Evolutionary conservation across 1,284 basidiomycete species (phyloP), one percentile per base, ranked within the genome.

Genomic region (Melampsora americana): DNA sequence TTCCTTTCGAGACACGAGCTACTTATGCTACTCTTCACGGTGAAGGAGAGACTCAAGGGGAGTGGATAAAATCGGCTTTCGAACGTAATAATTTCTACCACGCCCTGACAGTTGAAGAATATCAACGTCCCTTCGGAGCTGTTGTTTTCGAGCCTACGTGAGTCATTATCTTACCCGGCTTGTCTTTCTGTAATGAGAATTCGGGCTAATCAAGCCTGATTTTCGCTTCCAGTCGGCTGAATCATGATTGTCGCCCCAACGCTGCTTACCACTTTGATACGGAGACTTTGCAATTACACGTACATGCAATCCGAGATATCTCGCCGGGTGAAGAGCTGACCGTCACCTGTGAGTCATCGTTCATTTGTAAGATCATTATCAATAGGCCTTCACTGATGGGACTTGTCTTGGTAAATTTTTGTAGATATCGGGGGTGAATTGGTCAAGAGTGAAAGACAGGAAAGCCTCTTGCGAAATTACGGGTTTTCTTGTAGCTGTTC

Each of bases 211-310:
- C 26, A 56, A 56, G 4, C 20, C n/a, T 3, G 4, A n/a, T 56
- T n/a, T 11, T 6, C 12, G 28, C 23, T 14, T 62, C 14, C n/a
- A 71, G 69, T 71, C 69, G 60, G 50, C 64, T 71, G 69, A 71
- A 71, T 64, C 69, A 71, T 32, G 70, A 73, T 44, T 73, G 70
- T 32, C 70, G 70, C 23, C 70, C 70, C 9, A 73, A 73, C n/a
- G 62, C 70, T 35, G 70, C 30, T 23, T 73, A 66, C 42, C 50
- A 73, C 32, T 42, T 66, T 16, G 64, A 73, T 39, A 39, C 16
- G n/a, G 62, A 73, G 59, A 66, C 35, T n/a, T 59, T 73, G 20
- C 32, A 73, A 59, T 35, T 73, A 23, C 70, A 73, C 62, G 66
- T 73, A 62, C 46, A 65, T 56, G 62, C 70, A 23, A 42, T 73